Conservation (phyloP, 2,329 filamentous ascomycete species). For the Fusarium lateritium region DNA sequence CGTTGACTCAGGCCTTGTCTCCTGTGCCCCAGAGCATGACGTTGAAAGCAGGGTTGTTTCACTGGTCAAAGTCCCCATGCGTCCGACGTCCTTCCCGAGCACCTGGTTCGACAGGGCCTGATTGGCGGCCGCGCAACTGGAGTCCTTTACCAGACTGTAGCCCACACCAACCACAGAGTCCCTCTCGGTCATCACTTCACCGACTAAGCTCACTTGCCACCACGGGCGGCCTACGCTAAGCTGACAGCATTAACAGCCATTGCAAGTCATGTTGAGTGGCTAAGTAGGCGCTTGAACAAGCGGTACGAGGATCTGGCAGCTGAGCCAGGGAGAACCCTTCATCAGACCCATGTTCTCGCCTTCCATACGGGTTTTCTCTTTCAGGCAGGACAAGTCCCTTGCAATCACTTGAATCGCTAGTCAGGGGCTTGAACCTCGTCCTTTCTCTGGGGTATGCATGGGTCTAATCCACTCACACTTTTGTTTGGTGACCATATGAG, state of each 20-base stretch:
- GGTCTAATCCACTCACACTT: constrained; percentile 43
- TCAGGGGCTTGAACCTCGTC: constrained; percentile 46
- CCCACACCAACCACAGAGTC: constrained; percentile 36
- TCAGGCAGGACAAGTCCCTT: constrained; percentile 18
- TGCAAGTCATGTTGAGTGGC: constrained; percentile 32
- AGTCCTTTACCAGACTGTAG: constrained; percentile 32
- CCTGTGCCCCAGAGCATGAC: constrained; percentile 29
- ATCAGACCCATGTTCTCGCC: constrained; percentile 16
- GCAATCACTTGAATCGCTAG: constrained; percentile 43
- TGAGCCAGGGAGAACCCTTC: constrained; percentile 36
- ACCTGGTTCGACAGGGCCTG: constrained; percentile 46
- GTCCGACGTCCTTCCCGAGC: constrained; percentile 42
- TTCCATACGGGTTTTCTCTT: constrained; percentile 16
- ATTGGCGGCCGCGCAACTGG: constrained; percentile 48
- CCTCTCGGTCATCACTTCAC: constrained; percentile 37
- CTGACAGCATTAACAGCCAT: constrained; percentile 31
- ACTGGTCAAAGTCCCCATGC: constrained; percentile 39
- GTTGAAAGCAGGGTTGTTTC: constrained; percentile 33
- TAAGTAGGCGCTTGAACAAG: constrained; percentile 25
- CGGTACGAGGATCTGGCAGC: constrained; percentile 29
- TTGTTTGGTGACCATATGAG: constrained; percentile 46
- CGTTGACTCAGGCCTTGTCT: not conserved
- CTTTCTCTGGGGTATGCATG: constrained; percentile 39
- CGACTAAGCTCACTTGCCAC: constrained; percentile 44
- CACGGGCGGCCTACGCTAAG: constrained; percentile 47